Evolutionary conservation across 169 alveolate genomes (phyloP).

Genomic region (Eimeria falciformis): DNA sequence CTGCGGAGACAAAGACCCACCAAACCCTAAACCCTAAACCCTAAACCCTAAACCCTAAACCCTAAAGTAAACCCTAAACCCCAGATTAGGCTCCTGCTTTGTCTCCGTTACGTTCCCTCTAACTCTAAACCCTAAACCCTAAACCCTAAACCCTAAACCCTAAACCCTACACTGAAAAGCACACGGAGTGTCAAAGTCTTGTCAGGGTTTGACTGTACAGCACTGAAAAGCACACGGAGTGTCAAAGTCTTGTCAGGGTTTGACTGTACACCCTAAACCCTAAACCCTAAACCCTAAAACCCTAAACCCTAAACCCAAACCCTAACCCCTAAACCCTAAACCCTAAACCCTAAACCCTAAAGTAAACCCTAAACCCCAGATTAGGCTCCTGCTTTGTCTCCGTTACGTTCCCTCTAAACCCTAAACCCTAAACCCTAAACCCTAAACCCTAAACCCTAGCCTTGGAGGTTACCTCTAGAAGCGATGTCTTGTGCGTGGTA

Average conservation of each 20-base stretch:
- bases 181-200: background rate
- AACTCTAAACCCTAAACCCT: background rate
- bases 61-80: background rate
- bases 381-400: too few species aligned
- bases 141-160: background rate
- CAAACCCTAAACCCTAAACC: background rate
- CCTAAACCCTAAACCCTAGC: background rate
- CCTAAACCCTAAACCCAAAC: too few species aligned
- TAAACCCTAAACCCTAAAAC: background rate
- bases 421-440: constrained; percentile 38
- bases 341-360: too few species aligned
- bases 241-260: background rate
- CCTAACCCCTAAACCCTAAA: too few species aligned
- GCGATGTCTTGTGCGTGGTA: background rate
- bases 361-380: too few species aligned
- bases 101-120: too few species aligned
- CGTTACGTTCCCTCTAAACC: too few species aligned
- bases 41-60: background rate
- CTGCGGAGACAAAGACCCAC: constrained; percentile 2
- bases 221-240: background rate
- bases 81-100: too few species aligned
- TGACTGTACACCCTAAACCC: too few species aligned
- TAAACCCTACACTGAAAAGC: background rate
- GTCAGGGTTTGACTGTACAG: background rate
- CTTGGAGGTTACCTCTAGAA: background rate